Percentiles rank a stretch among this genome's conserved stretches.
These are phyloP conservation scores for Suhomyces atakaporum DNA, from an alignment of 1,139 yeast genomes.

Conservation along the genomic window DNA sequence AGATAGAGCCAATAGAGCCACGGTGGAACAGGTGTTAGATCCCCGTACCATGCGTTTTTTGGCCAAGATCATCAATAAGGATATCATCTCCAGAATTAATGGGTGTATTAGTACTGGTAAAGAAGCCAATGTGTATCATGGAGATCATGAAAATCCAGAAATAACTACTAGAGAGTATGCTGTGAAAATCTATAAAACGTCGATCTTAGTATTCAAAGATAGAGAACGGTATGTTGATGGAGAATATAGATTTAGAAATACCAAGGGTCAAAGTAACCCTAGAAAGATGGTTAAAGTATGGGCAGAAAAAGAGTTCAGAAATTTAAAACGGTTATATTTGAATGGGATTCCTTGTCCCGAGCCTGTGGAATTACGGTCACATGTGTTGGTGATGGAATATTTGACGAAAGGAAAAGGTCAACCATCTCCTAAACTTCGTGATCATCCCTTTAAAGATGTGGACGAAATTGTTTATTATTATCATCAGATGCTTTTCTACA, in stretches of 20 bases:
- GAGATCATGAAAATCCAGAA: slow-evolving; percentile 63
- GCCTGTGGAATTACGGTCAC: slow-evolving; percentile 84
- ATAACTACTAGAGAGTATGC: slow-evolving; percentile 63
- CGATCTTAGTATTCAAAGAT: slow-evolving; percentile 93
- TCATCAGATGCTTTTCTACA: slow-evolving; percentile 76
- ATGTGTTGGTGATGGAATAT: slow-evolving; percentile 94
- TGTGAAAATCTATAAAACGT: slow-evolving; percentile 92
- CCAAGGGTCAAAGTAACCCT: slow-evolving; percentile 86
- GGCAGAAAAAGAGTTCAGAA: slow-evolving; percentile 98
- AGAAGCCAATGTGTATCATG: slow-evolving; percentile 97
- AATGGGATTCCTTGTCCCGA: slow-evolving; percentile 90
- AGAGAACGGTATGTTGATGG: slow-evolving; percentile 96
- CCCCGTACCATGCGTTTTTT: slow-evolving; percentile 88
- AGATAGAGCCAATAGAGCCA: slow-evolving; percentile 92
- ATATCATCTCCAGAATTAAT: slow-evolving; percentile 79
- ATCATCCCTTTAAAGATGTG: slow-evolving; percentile 66
- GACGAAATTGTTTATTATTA: slow-evolving; percentile 71
- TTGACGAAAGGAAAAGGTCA: slow-evolving; percentile 74
- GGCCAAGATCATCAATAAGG: slow-evolving; percentile 78
- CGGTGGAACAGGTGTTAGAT: slow-evolving; percentile 94
- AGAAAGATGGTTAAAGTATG: slow-evolving; percentile 96
- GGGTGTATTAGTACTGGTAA: slow-evolving; percentile 97
- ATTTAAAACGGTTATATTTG: slow-evolving; percentile 74
- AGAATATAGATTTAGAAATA: slow-evolving; percentile 86
- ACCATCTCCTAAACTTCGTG: slow-evolving; percentile 87